phyloP scores from a whole-genome alignment of 306 rosid genomes.

The Trichosanthes cucumerina region DNA sequence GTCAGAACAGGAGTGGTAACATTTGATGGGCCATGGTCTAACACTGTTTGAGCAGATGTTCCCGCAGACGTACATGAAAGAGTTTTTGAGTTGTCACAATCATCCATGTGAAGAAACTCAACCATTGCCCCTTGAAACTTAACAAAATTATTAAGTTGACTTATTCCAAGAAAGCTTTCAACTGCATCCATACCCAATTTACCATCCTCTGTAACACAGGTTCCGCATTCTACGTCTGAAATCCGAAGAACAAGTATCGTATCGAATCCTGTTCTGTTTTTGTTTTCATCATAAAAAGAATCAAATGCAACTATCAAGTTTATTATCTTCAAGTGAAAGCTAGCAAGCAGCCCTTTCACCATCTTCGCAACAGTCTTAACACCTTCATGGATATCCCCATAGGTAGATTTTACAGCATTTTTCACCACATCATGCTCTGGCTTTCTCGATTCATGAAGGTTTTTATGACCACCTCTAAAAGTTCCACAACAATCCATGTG shows the following conservation, averaged over 20 bases:
- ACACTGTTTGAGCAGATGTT: constrained; percentile 27
- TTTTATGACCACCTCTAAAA: constrained; percentile 24
- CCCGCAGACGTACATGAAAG: constrained; percentile 21
- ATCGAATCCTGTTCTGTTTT: constrained; percentile 20
- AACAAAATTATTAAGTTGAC: constrained; percentile 61
- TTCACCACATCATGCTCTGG: constrained; percentile 27
- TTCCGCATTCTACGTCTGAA: constrained; percentile 73
- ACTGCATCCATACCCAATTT: constrained; percentile 33
- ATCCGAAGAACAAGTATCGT: constrained; percentile 59
- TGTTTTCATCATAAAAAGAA: constrained; percentile 35
- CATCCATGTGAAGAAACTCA: constrained; percentile 62
- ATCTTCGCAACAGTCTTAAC: constrained; percentile 86
- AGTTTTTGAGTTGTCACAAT: constrained; percentile 17
- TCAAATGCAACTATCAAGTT: constrained; percentile 72
- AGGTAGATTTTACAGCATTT: constrained; percentile 39
- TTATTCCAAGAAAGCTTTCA: constrained; percentile 67
- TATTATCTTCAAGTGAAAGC: constrained; percentile 65
- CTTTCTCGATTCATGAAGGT: constrained; percentile 21
- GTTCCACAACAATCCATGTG: constrained; percentile 29
- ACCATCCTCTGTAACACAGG: constrained; percentile 66
- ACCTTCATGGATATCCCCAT: constrained; percentile 79
- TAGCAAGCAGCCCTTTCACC: constrained; percentile 72
- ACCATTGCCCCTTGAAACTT: constrained; percentile 69
- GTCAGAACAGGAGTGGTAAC: constrained; percentile 47
- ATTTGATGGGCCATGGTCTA: constrained; percentile 25